Evolutionary conservation across 805 yeast species (phyloP).

Genomic region (Myxozyma nipponensis): DNA sequence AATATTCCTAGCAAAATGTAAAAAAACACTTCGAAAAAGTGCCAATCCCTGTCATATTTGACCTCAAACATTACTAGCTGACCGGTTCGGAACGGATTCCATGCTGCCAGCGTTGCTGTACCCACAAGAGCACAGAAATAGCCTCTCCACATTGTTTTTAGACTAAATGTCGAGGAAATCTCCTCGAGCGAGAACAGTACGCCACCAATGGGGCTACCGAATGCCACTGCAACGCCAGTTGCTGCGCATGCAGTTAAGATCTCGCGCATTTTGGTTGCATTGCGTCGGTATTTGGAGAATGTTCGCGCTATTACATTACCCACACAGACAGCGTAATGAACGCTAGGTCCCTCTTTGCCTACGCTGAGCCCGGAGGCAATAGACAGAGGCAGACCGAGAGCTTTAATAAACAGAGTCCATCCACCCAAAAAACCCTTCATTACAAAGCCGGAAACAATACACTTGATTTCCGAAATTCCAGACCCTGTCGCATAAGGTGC

Average conservation of each 20-base stretch:
- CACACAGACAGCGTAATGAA: slow-evolving; percentile 96
- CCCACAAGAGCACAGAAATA: slow-evolving; percentile 90
- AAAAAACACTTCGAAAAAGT: slow-evolving; percentile 74
- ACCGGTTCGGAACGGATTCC: slow-evolving; percentile 93
- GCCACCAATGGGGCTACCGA: slow-evolving; percentile 96
- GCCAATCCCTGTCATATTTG: slow-evolving; percentile 84
- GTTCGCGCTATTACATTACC: slow-evolving; percentile 71
- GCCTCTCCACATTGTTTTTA: slow-evolving; percentile 82
- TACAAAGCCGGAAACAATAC: slow-evolving; percentile 85
- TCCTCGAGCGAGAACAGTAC: slow-evolving; percentile 92
- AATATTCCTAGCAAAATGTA: slow-evolving; percentile 76
- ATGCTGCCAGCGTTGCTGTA: slow-evolving; percentile 60
- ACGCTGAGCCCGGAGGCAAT: slow-evolving; percentile 90
- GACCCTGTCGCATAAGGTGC: slow-evolving; percentile 95
- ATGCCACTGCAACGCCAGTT: slow-evolving; percentile 98
- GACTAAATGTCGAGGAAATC: slow-evolving; percentile 66
- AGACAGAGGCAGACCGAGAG: slow-evolving; percentile 79
- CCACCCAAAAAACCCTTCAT: slow-evolving; percentile 72
- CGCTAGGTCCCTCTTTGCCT: slow-evolving; percentile 98
- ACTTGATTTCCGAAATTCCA: slow-evolving; percentile 94
- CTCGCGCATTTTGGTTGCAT: slow-evolving; percentile 44
- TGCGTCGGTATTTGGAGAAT: slow-evolving; percentile 41
- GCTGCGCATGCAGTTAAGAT: slow-evolving; percentile 87
- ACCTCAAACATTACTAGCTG: slow-evolving; percentile 91
- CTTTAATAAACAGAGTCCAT: slow-evolving; percentile 68